Percentiles rank a stretch among this genome's conserved stretches.
These are phyloP conservation scores for Trichoderma gamsii DNA, from an alignment of 495 filamentous ascomycete species.

Conservation along the genomic window DNA sequence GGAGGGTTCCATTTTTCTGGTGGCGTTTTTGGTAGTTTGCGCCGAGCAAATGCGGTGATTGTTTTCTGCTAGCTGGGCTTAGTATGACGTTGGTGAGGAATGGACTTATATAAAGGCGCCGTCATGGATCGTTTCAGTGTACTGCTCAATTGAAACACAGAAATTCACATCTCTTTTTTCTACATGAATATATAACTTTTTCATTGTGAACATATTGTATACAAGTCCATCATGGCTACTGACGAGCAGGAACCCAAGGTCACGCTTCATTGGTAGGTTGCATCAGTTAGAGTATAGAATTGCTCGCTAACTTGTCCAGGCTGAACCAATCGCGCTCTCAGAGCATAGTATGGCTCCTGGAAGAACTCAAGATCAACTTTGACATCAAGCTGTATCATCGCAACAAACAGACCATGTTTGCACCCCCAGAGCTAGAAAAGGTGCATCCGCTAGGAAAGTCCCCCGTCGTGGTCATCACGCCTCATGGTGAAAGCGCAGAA, in stretches of 20 bases:
- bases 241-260: slow-evolving; percentile 5
- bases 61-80: neutral
- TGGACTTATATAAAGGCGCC: neutral
- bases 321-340: slow-evolving; percentile 74
- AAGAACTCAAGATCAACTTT: slow-evolving; percentile 75
- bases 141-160: neutral
- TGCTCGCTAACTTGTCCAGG: slow-evolving; percentile 38
- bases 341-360: slow-evolving; percentile 82
- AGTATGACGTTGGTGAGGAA: neutral
- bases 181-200: neutral
- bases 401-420: slow-evolving; percentile 42
- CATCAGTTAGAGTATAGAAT: neutral
- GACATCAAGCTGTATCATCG: slow-evolving; percentile 71
- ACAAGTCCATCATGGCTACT: slow-evolving; percentile 12
- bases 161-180: neutral
- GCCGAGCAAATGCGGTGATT: neutral
- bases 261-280: slow-evolving; percentile 15
- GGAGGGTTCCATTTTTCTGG: neutral
- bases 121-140: neutral
- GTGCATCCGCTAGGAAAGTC: slow-evolving; percentile 84
- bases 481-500: slow-evolving; percentile 29
- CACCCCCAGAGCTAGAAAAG: slow-evolving; percentile 64
- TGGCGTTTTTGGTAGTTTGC: slow-evolving; percentile 8
- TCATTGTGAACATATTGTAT: neutral
- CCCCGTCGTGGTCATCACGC: slow-evolving; percentile 59